phyloP scores from a whole-genome alignment of 1,139 yeast species.

The Entelexis paramagnoliae region DNA sequence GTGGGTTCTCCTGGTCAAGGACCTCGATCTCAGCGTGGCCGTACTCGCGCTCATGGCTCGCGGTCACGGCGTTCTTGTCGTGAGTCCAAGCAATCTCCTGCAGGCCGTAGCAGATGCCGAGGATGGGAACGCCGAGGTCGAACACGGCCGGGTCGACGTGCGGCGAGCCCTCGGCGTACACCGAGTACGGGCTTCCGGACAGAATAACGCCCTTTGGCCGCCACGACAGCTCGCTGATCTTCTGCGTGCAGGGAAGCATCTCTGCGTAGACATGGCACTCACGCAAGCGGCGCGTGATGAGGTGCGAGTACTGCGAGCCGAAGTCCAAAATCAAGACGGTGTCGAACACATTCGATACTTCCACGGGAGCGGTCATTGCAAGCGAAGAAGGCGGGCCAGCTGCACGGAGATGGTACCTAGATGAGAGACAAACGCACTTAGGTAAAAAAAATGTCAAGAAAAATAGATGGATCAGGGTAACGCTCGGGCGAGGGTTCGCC shows the following conservation, averaged over 20 bases:
- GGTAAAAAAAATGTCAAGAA: neutral
- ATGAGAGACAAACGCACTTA: neutral
- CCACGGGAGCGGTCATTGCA: constrained; percentile 27
- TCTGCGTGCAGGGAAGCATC: constrained; percentile 98
- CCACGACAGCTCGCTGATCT: constrained; percentile 83
- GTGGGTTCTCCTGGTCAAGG: constrained; percentile 52
- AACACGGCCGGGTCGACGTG: constrained; percentile 94
- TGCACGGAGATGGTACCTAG: neutral
- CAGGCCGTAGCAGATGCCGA: constrained; percentile 98
- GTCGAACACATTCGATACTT: constrained; percentile 76
- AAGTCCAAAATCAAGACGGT: constrained; percentile 95
- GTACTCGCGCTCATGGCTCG: constrained; percentile 96
- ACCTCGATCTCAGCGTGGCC: constrained; percentile 91
- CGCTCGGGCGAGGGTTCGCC: constrained; percentile 2
- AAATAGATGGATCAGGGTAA: neutral
- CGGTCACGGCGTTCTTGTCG: constrained; percentile 74
- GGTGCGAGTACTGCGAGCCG: constrained; percentile 96
- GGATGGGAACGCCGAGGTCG: constrained; percentile 81
- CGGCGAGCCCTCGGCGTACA: constrained; percentile 88
- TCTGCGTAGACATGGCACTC: constrained; percentile 98
- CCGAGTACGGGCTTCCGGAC: constrained; percentile 98
- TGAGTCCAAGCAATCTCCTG: constrained; percentile 95
- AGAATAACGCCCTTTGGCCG: constrained; percentile 93
- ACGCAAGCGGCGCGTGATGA: constrained; percentile 94
- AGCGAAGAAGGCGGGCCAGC: neutral